Conservation (phyloP, 2,329 filamentous ascomycete species). For the Colletotrichum orchidophilum region DNA sequence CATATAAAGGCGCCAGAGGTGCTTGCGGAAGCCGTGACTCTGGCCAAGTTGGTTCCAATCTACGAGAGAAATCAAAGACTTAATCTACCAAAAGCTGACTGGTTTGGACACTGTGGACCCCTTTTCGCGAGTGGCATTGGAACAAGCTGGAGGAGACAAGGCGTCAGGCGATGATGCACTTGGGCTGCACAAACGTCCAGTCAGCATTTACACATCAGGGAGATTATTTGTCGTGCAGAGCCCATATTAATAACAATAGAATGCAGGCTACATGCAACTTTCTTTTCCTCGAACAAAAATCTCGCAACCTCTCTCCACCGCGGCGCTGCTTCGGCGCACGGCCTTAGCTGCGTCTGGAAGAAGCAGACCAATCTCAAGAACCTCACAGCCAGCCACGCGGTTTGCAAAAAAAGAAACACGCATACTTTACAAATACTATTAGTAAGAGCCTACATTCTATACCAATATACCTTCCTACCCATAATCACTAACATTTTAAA, state of each 20-base stretch:
- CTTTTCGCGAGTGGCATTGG: neutral
- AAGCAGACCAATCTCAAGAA: neutral
- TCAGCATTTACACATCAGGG: conserved; percentile 1
- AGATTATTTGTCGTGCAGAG: neutral
- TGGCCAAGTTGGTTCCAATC: neutral
- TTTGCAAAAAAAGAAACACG: too few relatives aligned
- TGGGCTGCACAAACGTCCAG: neutral
- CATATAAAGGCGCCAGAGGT: neutral
- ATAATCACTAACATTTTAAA: too few relatives aligned
- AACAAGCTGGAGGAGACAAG: neutral
- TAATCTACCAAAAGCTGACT: too few relatives aligned
- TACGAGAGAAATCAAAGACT: too few relatives aligned
- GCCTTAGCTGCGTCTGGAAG: neutral
- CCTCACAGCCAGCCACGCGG: too few relatives aligned
- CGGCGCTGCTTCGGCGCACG: conserved; percentile 4
- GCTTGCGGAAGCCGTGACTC: neutral
- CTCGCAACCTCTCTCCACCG: neutral
- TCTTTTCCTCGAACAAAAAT: neutral
- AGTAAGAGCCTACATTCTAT: too few relatives aligned
- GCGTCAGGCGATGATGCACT: neutral
- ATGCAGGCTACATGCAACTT: neutral
- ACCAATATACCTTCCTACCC: too few relatives aligned
- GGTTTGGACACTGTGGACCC: neutral
- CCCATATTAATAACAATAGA: neutral
- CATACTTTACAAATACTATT: too few relatives aligned